These are phyloP conservation scores for Ganoderma meredithae DNA, from an alignment of 1,284 basidiomycete genomes.

Conservation along the genomic window DNA sequence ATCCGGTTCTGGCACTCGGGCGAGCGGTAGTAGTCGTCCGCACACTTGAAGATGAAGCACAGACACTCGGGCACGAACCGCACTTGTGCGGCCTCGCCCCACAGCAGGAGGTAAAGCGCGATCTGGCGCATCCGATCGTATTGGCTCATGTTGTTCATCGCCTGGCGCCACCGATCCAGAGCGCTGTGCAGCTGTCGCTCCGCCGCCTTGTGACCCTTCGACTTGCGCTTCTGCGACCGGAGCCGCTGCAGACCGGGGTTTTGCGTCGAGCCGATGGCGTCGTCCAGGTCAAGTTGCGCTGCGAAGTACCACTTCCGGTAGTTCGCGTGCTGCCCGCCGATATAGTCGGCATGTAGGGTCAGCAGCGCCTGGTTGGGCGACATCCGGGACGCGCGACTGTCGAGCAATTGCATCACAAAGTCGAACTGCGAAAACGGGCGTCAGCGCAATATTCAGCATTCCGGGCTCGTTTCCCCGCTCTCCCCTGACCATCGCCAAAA, in stretches of 20 bases:
- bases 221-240: constrained; percentile 57
- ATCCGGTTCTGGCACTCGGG: constrained; percentile 97
- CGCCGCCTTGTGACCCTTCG: constrained; percentile 65
- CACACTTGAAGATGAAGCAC: constrained; percentile 99
- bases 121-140: constrained; percentile 98
- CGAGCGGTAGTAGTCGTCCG: constrained; percentile 99
- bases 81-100: constrained; percentile 99
- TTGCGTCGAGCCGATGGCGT: constrained; percentile 92
- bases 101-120: constrained; percentile 94
- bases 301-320: constrained; percentile 99
- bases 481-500: not conserved
- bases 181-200: constrained; percentile 92
- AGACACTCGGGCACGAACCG: constrained; percentile 98
- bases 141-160: constrained; percentile 99
- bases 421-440: constrained; percentile 71
- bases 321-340: constrained; percentile 96
- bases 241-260: constrained; percentile 91
- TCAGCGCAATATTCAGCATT: constrained; percentile 14
- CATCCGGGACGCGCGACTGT: constrained; percentile 97
- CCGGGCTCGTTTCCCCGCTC: not conserved
- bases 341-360: constrained; percentile 98
- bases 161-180: constrained; percentile 93
- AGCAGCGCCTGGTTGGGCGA: constrained; percentile 94
- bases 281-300: constrained; percentile 97
- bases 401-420: constrained; percentile 97